These are phyloP conservation scores for Brassica balearica DNA, from an alignment of 441 rosid species.

Conservation along the genomic window DNA sequence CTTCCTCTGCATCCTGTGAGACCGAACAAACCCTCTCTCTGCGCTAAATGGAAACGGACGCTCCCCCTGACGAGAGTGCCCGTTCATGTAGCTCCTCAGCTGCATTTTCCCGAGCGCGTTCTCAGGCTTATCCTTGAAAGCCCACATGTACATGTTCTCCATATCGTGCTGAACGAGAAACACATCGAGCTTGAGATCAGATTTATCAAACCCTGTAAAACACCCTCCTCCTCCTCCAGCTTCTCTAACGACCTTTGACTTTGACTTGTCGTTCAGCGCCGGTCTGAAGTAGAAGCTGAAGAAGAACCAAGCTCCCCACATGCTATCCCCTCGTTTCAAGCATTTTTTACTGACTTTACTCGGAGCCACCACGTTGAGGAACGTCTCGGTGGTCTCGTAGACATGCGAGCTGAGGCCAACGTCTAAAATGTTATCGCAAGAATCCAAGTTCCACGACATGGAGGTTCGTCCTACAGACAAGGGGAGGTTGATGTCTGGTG, in stretches of 20 bases:
- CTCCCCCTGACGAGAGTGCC: slow-evolving; percentile 76
- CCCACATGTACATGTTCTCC: slow-evolving; percentile 90
- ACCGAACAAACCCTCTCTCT: slow-evolving; percentile 74
- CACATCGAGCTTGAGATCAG: slow-evolving; percentile 67
- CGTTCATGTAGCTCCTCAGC: slow-evolving; percentile 73
- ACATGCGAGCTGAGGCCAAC: slow-evolving; percentile 60
- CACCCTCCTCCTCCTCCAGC: slow-evolving; percentile 31
- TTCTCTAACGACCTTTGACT: slow-evolving; percentile 62
- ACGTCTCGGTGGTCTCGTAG: slow-evolving; percentile 50
- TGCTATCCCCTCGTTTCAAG: slow-evolving; percentile 64
- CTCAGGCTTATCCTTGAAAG: slow-evolving; percentile 71
- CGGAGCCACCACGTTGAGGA: slow-evolving; percentile 44
- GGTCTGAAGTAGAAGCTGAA: slow-evolving; percentile 74
- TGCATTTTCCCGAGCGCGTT: slow-evolving; percentile 80
- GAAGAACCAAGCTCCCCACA: slow-evolving; percentile 89
- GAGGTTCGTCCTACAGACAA: slow-evolving; percentile 63
- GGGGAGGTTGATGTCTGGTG: slow-evolving; percentile 77
- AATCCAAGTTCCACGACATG: slow-evolving; percentile 55
- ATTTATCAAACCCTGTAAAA: slow-evolving; percentile 60
- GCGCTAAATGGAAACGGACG: slow-evolving; percentile 66
- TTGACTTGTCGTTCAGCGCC: slow-evolving; percentile 63
- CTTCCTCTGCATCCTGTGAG: slow-evolving; percentile 78
- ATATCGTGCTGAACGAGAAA: slow-evolving; percentile 82
- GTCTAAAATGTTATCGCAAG: slow-evolving; percentile 45
- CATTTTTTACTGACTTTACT: slow-evolving; percentile 54